phyloP scores from a whole-genome alignment of 768 basidiomycete genomes.

The Boletus vinaceobasis region DNA sequence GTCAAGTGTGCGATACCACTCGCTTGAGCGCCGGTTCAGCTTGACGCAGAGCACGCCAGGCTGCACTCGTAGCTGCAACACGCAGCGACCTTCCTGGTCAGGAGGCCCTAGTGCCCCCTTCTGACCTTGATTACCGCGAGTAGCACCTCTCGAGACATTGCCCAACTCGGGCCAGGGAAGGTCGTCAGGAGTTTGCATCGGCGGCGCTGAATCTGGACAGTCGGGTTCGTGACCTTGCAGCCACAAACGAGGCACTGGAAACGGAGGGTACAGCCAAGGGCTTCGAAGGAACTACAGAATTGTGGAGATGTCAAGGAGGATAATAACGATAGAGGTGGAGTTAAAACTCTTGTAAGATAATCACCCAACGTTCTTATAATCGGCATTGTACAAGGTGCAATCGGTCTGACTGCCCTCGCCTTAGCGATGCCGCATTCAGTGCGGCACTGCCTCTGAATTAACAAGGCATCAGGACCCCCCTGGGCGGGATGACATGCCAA shows the following conservation, averaged over 20 bases:
- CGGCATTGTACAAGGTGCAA: constrained; percentile 30
- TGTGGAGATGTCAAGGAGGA: constrained; percentile 20
- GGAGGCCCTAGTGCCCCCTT: constrained; percentile 73
- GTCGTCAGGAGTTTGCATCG: constrained; percentile 58
- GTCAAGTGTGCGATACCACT: constrained; percentile 80
- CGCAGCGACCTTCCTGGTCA: constrained; percentile 70
- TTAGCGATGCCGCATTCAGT: constrained; percentile 38
- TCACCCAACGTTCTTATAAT: constrained; percentile 35
- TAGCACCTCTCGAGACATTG: constrained; percentile 80
- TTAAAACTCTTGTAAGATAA: constrained; percentile 36
- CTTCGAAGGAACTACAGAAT: constrained; percentile 9
- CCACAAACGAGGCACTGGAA: constrained; percentile 3
- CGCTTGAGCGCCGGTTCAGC: constrained; percentile 71
- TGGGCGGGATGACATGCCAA: constrained; percentile 34
- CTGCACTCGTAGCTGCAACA: constrained; percentile 79
- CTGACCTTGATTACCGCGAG: constrained; percentile 82
- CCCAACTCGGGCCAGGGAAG: constrained; percentile 84
- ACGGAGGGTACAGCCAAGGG: constrained; percentile 15
- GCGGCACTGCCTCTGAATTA: constrained; percentile 31
- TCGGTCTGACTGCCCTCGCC: constrained; percentile 21
- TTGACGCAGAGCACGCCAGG: constrained; percentile 77
- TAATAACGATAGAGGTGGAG: constrained; percentile 33
- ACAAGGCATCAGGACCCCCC: constrained; percentile 28
- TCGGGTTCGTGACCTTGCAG: constrained; percentile 3
- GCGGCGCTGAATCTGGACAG: constrained; percentile 5